These are phyloP conservation scores for Globisporangium lucens DNA, from an alignment of 352 stramenopile genomes.

Conservation along the genomic window DNA sequence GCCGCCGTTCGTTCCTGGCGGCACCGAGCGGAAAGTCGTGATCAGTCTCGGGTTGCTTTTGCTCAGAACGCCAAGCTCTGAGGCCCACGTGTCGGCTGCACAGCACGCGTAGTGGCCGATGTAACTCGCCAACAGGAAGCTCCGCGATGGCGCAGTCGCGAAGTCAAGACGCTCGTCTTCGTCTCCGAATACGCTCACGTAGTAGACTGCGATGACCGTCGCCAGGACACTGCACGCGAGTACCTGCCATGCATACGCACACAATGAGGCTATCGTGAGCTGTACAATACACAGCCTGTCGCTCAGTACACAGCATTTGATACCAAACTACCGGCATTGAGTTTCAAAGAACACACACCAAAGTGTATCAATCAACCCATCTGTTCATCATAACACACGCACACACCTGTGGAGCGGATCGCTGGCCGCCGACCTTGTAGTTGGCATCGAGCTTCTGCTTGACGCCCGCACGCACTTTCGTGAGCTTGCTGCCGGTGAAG, in stretches of 20 bases:
- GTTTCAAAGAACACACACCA: background rate
- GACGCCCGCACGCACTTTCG: slow-evolving; percentile 53
- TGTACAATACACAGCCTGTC: background rate
- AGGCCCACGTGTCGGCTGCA: slow-evolving; percentile 93
- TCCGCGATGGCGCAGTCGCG: slow-evolving; percentile 23
- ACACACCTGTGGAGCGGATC: slow-evolving; percentile 45
- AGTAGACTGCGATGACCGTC: slow-evolving; percentile 62
- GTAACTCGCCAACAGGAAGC: slow-evolving; percentile 67
- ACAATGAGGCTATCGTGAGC: background rate
- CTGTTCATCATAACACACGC: too few relatives aligned
- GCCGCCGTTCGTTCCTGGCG: slow-evolving; percentile 92
- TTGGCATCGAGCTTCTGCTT: slow-evolving; percentile 70
- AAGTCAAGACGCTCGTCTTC: slow-evolving; percentile 41
- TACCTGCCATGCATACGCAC: slow-evolving; percentile 35
- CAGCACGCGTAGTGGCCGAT: slow-evolving; percentile 94
- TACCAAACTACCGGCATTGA: background rate
- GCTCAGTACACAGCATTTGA: background rate
- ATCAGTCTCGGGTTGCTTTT: slow-evolving; percentile 79
- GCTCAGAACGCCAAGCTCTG: slow-evolving; percentile 91
- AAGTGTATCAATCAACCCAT: background rate
- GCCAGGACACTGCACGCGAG: slow-evolving; percentile 76
- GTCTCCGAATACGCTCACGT: slow-evolving; percentile 36
- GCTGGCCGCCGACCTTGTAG: slow-evolving; percentile 80
- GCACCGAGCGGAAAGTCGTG: slow-evolving; percentile 76
- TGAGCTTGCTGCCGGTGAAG: slow-evolving; percentile 83